Evolutionary conservation across 257 asterid species (phyloP).

Genomic region (Nicotiana noctiflora): DNA sequence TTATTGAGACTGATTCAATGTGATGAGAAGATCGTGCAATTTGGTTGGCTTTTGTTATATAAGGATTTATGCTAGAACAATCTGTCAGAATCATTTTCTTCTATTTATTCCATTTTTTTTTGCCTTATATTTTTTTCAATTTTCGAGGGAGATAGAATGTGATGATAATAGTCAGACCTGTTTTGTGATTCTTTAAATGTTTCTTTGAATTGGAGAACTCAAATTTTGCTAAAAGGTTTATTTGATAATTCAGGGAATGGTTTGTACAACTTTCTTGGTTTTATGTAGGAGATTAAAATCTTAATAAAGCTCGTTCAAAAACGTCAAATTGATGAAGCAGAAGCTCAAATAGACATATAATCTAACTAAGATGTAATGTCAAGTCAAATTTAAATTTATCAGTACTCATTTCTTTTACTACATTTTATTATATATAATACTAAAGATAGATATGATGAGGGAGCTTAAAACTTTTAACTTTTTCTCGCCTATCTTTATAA

Average conservation of each 20-base stretch:
- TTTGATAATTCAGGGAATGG: background rate
- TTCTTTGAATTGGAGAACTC: background rate
- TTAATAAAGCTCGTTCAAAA: background rate
- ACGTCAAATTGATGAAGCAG: background rate
- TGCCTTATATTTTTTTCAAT: background rate
- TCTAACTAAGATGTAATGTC: too few relatives aligned
- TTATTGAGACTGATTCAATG: background rate
- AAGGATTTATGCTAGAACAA: background rate
- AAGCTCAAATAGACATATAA: background rate
- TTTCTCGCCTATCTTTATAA: too few relatives aligned
- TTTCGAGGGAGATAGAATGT: background rate
- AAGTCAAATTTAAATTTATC: too few relatives aligned
- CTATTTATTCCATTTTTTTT: background rate
- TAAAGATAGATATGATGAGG: too few relatives aligned
- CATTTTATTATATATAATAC: too few relatives aligned
- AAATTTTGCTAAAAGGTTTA: background rate
- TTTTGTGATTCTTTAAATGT: background rate
- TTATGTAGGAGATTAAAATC: background rate
- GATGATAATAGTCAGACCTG: background rate
- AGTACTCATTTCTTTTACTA: too few relatives aligned
- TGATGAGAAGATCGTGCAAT: background rate
- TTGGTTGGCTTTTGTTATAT: background rate
- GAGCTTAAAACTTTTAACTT: too few relatives aligned
- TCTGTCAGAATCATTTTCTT: background rate
- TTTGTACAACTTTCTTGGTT: background rate